Percentiles rank a stretch among this genome's conserved stretches.
These are phyloP conservation scores for Truncatella angustata DNA, from an alignment of 2,329 filamentous ascomycete species.

Conservation along the genomic window DNA sequence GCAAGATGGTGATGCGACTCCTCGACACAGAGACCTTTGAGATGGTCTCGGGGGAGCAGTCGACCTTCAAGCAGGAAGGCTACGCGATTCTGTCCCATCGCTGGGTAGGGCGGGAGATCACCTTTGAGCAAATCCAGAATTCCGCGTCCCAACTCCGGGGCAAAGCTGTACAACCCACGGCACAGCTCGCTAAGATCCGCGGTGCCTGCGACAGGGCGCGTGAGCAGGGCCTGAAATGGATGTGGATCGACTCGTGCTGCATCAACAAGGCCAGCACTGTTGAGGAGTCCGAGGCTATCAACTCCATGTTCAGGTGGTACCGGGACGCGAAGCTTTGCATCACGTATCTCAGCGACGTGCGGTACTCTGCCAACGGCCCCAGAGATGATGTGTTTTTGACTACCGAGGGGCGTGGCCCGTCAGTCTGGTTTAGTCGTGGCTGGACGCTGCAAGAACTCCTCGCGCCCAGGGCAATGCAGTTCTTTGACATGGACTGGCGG, in stretches of 20 bases:
- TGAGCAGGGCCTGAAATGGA: neutral
- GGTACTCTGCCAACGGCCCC: neutral
- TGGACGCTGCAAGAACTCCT: slow-evolving; percentile 7
- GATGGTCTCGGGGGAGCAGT: too few species aligned
- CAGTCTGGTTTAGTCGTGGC: slow-evolving; percentile 3
- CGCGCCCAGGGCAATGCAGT: neutral
- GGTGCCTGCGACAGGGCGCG: neutral
- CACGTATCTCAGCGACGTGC: neutral
- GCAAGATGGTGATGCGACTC: too few species aligned
- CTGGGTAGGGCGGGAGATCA: neutral
- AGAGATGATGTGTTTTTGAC: too few species aligned
- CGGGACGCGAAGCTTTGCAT: neutral
- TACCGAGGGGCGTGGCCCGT: too few species aligned
- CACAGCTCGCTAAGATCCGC: neutral
- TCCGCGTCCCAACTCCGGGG: too few species aligned
- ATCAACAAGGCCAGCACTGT: neutral
- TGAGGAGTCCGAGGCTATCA: neutral
- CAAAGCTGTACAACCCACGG: too few species aligned
- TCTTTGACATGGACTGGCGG: slow-evolving; percentile 3
- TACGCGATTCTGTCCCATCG: neutral
- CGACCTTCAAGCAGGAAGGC: too few species aligned
- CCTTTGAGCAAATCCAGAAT: neutral
- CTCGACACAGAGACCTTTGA: too few species aligned
- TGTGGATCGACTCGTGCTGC: neutral
- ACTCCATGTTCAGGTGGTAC: neutral